Base-by-base conservation (phyloP, 1,284 basidiomycete species). In the Cystobasidium pallidum region DNA sequence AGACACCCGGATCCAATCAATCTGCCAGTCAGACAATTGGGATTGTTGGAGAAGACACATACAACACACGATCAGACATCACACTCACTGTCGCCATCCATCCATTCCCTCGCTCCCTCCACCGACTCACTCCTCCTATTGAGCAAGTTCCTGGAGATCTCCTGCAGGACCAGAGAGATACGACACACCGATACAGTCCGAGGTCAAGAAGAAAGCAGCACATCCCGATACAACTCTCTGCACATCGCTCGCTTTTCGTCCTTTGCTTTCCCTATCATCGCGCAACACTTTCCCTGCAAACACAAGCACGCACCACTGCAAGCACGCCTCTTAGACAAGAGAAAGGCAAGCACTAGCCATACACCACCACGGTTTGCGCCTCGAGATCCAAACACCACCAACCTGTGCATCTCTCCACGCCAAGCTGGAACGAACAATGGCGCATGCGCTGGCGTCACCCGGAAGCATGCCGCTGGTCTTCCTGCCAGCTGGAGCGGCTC, bases 401-500 rank as follows among this genome's bases (percentile, higher is more conserved):
- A 30, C 7, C 3, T 21, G 1, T 55, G 13, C 13, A 13, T 7
- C 21, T 55, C 1, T n/a, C n/a, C n/a, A n/a, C n/a, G n/a, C n/a
- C n/a, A n/a, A n/a, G n/a, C n/a, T n/a, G n/a, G n/a, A n/a, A n/a
- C n/a, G 30, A 57, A 57, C 54, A 57, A 57, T 57, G 54, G 54
- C 54, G 34, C 54, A 57, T 19, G 36, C 54, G 36, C 19, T 57
- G 54, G 54, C 54, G 54, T 57, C 54, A 32, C 54, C 32, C 54
- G 54, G 54, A 57, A 17, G 30, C 28, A 19, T 34, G 54, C 54
- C 54, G 17, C 4, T 21, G 28, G 17, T 32, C 15, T 32, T 57
- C 54, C 36, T 57, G 54, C 11, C 28, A 19, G 54, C 54, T 17
- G 54, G 54, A 34, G 54, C 54, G 54, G 36, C 28, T 34, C 54